Base-by-base conservation (phyloP, 768 basidiomycete species). In the Mycena latifolia region DNA sequence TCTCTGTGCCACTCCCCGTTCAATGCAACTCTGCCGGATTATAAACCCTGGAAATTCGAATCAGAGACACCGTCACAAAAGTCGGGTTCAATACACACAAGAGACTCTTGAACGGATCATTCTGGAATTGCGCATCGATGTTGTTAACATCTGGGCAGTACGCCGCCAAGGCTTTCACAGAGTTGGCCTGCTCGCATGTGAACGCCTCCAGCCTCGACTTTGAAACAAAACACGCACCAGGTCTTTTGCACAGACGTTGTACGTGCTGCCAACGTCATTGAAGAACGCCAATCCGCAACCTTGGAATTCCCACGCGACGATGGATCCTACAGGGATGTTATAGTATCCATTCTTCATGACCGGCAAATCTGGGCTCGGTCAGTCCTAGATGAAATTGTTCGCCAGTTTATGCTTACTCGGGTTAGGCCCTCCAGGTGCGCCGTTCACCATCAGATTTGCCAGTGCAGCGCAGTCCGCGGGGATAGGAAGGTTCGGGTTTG, bases 261-360 rank as follows among this genome's bases (percentile, higher is more conserved):
- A 61, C 1, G 3, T 20, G 5, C 33, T 51, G 1, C 59, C 37
- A 1, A 47, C 22, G 24, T 61, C 59, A 22, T 61, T 61, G 59
- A 61, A 61, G 25, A 50, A 61, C 22, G 59, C 59, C 18, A 61
- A 61, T 41, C 47, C 59, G 25, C 59, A 61, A 31, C 50, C 59
- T 24, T 61, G 59, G 25, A 52, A 61, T 35, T 50, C 48, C 59
- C 59, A 52, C 0, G 48, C 3, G 14, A 61, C 29, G 46, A 60
- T 60, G 10, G 46, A 11, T 22, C 5, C 6, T 17, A 27, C 35
- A 20, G 58, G 58, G 47, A 60, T 39, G 48, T 60, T 50, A 18
- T 45, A 29, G 25, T 25, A 39, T 39, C 39, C 39, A 14, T 39
- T 39, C 11, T 5, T 39, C 17, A 7, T 39, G 11, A 39, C 39